Conservation (phyloP, 345 rosid species). For the Salix koriyanagi region DNA sequence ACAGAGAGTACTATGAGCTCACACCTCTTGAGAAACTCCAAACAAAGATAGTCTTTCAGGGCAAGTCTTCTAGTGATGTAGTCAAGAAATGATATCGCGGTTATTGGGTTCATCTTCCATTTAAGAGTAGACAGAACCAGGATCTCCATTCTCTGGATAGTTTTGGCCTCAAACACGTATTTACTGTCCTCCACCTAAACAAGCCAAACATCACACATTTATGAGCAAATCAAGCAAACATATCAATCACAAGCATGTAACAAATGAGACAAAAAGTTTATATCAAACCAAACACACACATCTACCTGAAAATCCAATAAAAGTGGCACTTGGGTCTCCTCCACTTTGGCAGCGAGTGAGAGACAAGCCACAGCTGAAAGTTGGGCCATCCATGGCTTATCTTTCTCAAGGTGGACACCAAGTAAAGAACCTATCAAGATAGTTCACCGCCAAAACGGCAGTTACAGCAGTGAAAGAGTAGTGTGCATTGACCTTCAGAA, state of each 20-base stretch:
- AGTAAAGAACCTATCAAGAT: constrained; percentile 77
- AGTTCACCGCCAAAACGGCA: constrained; percentile 69
- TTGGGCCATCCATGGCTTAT: constrained; percentile 91
- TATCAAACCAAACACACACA: background rate
- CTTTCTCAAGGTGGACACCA: constrained; percentile 42
- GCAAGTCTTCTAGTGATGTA: constrained; percentile 72
- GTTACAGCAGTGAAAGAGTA: constrained; percentile 68
- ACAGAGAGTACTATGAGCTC: constrained; percentile 56
- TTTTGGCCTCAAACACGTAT: constrained; percentile 76
- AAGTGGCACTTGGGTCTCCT: constrained; percentile 81
- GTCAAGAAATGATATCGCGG: constrained; percentile 79
- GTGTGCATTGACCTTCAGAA: constrained; percentile 59
- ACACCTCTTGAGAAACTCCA: constrained; percentile 69
- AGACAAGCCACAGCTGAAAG: constrained; percentile 82
- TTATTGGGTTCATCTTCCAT: constrained; percentile 91
- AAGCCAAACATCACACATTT: background rate
- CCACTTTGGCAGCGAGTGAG: constrained; percentile 91
- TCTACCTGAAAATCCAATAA: constrained; percentile 80
- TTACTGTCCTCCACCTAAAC: constrained; percentile 64
- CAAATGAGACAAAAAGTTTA: background rate
- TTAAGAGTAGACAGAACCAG: constrained; percentile 70
- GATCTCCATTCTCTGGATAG: constrained; percentile 94
- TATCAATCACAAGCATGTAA: background rate
- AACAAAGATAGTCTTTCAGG: constrained; percentile 45
- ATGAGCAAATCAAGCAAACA: background rate